These are phyloP conservation scores for Hypholoma sublateritium DNA, from an alignment of 768 basidiomycete species.

Conservation along the genomic window DNA sequence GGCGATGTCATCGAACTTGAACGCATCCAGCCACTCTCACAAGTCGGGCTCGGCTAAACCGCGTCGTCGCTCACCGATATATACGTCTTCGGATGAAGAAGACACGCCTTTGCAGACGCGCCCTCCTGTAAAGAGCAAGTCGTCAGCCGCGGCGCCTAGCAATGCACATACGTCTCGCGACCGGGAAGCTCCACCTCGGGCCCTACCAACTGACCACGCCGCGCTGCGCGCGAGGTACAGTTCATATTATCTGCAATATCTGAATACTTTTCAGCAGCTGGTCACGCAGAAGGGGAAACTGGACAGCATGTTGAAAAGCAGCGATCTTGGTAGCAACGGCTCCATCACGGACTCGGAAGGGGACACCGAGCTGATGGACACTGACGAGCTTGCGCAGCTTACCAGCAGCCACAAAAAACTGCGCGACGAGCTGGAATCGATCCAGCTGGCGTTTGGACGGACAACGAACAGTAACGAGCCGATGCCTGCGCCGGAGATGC, in stretches of 20 bases:
- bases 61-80: constrained; percentile 59
- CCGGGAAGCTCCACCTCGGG: constrained; percentile 25
- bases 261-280: constrained; percentile 45
- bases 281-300: constrained; percentile 51
- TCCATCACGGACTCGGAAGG: constrained; percentile 51
- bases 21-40: constrained; percentile 16
- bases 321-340: constrained; percentile 31
- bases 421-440: constrained; percentile 53
- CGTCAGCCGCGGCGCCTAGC: constrained; percentile 14
- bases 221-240: constrained; percentile 55
- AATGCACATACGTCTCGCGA: constrained; percentile 16
- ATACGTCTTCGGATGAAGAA: constrained; percentile 69
- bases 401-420: constrained; percentile 43
- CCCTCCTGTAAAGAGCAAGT: constrained; percentile 1
- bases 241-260: constrained; percentile 50
- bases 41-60: constrained; percentile 28
- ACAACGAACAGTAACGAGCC: neutral
- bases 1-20: constrained; percentile 18
- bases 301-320: constrained; percentile 47
- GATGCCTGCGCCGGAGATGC: constrained; percentile 1
- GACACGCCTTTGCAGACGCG: constrained; percentile 6
- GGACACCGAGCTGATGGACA: constrained; percentile 53
- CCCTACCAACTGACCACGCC: constrained; percentile 48
- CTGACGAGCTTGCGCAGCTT: constrained; percentile 49
- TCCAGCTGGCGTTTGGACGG: constrained; percentile 28